Evolutionary conservation across 169 alveolate species (phyloP), one percentile per base, ranked within the genome.

Genomic region (Cryptosporidium canis): DNA sequence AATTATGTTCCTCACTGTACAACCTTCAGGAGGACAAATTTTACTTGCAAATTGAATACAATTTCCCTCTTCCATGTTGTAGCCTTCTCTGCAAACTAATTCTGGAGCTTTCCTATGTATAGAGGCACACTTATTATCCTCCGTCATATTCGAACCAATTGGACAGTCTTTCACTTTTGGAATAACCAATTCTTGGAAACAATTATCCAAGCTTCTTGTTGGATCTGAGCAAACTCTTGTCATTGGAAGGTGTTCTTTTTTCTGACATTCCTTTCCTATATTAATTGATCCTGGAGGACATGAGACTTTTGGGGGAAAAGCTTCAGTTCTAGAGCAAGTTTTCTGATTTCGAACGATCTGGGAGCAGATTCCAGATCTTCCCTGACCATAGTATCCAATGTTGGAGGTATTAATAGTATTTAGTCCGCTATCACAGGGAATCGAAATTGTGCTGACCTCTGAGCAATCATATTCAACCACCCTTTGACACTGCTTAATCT

Each of bases 381-480:
- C 33, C 18, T 29, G 37, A 0, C 53, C 53, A 21, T 14, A 33
- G 11, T 33, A 39, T 11, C 63, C 51, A 14, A 77, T n/a, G 39
- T n/a, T n/a, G 0, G 41, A 56, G 11, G 70, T 55, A 35, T 56
- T 55, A 18, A 56, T 55, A 8, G 41, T 29, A 0, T 61, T 61
- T 0, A 61, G 43, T 11, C 61, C 66, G 58, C 45, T 33, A 29
- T 18, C 53, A 56, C 85, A 77, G 7, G 72, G 47, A 77, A 39
- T 47, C 14, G 48, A 41, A 39, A 77, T 44, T 18, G 58, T 66
- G 14, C 44, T 77, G 3, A 77, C 72, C 27, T 77, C 85, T 8
- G 85, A 77, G 58, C 85, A 77, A 21, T 77, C 85, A 56, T 77
- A 77, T 61, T 77, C 85, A 18, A 77, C 61, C n/a, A 53, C 16